These are phyloP conservation scores for Chloris gayana DNA, from an alignment of 176 grass and related monocot genomes.

Conservation along the genomic window DNA sequence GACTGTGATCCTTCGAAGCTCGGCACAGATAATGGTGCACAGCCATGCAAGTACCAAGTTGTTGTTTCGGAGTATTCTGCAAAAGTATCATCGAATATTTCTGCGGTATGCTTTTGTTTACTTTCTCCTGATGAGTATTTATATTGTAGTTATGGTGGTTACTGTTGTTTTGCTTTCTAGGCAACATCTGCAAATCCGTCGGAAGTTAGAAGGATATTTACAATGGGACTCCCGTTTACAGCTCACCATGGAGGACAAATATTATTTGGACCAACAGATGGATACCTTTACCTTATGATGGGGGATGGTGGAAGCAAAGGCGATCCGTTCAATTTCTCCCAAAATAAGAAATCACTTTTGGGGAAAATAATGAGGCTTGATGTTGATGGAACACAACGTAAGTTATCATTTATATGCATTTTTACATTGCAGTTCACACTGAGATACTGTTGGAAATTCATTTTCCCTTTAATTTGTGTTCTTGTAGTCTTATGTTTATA, in stretches of 20 bases:
- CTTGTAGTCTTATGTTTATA: not conserved
- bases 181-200: conserved; percentile 59
- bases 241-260: conserved; percentile 75
- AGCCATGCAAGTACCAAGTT: conserved; percentile 78
- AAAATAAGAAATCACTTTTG: conserved; percentile 79
- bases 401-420: conserved; percentile 9
- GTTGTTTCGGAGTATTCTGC: conserved; percentile 81
- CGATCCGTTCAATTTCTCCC: conserved; percentile 77
- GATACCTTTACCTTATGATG: conserved; percentile 84
- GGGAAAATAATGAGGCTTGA: conserved; percentile 84
- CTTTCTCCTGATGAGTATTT: conserved; percentile 15
- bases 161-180: conserved; percentile 25
- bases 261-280: conserved; percentile 72
- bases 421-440: not conserved
- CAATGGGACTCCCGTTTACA: conserved; percentile 72
- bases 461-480: not conserved
- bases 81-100: conserved; percentile 62
- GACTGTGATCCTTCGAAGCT: conserved; percentile 88
- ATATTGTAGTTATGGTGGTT: not conserved
- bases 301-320: conserved; percentile 75
- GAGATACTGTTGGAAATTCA: not conserved
- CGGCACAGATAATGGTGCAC: conserved; percentile 55
- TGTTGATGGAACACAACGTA: conserved; percentile 59
- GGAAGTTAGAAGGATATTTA: conserved; percentile 74
- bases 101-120: conserved; percentile 52